Percentiles rank a stretch among this genome's conserved stretches.
Conservation (phyloP, 192 early-diverging fungal genomes). For the Linderina pennispora region DNA sequence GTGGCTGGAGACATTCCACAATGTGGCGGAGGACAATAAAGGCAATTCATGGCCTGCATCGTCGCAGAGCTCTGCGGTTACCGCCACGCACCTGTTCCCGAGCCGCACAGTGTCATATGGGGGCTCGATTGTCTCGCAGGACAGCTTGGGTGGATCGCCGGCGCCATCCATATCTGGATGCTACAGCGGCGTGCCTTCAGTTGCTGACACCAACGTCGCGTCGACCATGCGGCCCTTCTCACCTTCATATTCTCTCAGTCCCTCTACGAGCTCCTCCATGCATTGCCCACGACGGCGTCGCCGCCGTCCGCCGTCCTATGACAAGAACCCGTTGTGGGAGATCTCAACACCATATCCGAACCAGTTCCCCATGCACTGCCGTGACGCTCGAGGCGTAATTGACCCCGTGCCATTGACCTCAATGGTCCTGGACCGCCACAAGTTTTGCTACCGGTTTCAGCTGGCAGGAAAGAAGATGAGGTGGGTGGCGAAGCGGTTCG, state of each 20-base stretch:
- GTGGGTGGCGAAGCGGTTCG: slow-evolving; percentile 16
- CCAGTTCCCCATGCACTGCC: slow-evolving; percentile 37
- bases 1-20: slow-evolving; percentile 37
- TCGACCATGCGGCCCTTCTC: too few relatives aligned
- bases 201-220: not conserved
- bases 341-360: slow-evolving; percentile 33
- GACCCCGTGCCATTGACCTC: slow-evolving; percentile 37
- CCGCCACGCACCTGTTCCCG: not conserved
- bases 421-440: slow-evolving; percentile 38
- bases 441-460: slow-evolving; percentile 44
- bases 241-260: too few relatives aligned
- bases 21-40: not conserved
- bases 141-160: not conserved
- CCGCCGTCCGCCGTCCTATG: not conserved
- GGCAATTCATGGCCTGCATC: not conserved
- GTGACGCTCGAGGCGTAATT: slow-evolving; percentile 36
- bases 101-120: slow-evolving; percentile 1
- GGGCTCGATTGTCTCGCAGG: not conserved
- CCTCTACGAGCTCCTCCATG: not conserved
- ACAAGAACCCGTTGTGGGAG: slow-evolving; percentile 30
- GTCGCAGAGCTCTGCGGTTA: not conserved
- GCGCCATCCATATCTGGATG: not conserved
- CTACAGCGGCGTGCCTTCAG: not conserved
- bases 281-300: not conserved
- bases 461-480: slow-evolving; percentile 35